Evolutionary conservation across 768 basidiomycete species (phyloP).

Genomic region (Pleurotus salmoneostramineus): DNA sequence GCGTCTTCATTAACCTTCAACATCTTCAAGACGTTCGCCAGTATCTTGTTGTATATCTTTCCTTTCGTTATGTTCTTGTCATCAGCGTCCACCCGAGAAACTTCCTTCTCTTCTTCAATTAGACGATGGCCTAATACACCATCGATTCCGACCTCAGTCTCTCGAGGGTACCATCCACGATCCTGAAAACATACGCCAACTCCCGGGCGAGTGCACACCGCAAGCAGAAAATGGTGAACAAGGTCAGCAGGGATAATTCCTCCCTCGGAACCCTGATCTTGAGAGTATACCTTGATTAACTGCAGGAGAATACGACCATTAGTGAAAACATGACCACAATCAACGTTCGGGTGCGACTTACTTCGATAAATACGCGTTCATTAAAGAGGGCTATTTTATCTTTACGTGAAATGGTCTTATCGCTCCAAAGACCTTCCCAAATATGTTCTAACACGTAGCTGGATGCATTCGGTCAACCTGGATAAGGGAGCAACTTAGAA

Average conservation of each 20-base stretch:
- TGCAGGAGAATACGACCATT: constrained; percentile 18
- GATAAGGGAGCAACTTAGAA: not conserved
- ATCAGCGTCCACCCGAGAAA: constrained; percentile 31
- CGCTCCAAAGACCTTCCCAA: constrained; percentile 77
- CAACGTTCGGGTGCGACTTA: constrained; percentile 24
- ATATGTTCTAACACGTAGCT: constrained; percentile 59
- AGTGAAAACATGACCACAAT: not conserved
- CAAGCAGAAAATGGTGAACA: constrained; percentile 83
- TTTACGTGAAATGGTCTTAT: constrained; percentile 67
- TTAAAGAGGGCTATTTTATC: constrained; percentile 70
- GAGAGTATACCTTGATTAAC: constrained; percentile 75
- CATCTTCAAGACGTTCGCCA: constrained; percentile 67
- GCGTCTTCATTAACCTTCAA: constrained; percentile 89
- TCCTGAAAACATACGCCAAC: constrained; percentile 85
- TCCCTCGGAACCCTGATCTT: constrained; percentile 42
- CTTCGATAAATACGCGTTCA: constrained; percentile 61
- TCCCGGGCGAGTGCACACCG: constrained; percentile 78
- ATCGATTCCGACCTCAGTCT: constrained; percentile 27
- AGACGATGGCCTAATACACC: not conserved
- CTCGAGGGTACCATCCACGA: constrained; percentile 87
- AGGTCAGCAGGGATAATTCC: constrained; percentile 72
- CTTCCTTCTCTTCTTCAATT: constrained; percentile 26
- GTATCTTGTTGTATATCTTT: constrained; percentile 78
- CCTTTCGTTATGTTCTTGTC: constrained; percentile 27
- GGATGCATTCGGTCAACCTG: not conserved